phyloP scores from a whole-genome alignment of 2,329 filamentous ascomycete species.

The Nemania sp. region DNA sequence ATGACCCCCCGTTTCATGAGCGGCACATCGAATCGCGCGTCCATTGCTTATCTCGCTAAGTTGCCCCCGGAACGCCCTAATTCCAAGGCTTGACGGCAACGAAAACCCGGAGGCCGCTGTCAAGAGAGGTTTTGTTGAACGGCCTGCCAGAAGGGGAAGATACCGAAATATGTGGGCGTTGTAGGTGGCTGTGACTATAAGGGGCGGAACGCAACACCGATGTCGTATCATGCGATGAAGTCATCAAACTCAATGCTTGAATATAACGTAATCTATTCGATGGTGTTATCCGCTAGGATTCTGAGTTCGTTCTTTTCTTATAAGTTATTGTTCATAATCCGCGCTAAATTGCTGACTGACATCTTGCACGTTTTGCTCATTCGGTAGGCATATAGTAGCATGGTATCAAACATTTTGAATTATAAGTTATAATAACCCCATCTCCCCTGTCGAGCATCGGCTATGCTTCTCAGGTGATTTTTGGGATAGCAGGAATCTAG shows the following conservation, averaged over 20 bases:
- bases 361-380: not conserved
- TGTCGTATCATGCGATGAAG: too few species aligned
- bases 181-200: too few species aligned
- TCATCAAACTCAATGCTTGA: too few species aligned
- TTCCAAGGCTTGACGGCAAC: conserved; percentile 54
- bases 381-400: not conserved
- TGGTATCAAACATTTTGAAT: not conserved
- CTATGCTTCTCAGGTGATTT: not conserved
- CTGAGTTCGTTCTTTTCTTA: too few species aligned
- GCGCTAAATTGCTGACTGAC: not conserved
- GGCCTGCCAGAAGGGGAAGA: conserved; percentile 31
- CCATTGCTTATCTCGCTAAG: conserved; percentile 63
- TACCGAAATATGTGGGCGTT: too few species aligned
- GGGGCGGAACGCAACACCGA: too few species aligned
- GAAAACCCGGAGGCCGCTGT: conserved; percentile 55
- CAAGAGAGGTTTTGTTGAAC: conserved; percentile 51
- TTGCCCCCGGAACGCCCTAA: conserved; percentile 56
- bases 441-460: not conserved
- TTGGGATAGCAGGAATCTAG: too few species aligned
- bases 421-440: not conserved
- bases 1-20: conserved; percentile 45
- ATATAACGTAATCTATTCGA: too few species aligned
- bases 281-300: too few species aligned
- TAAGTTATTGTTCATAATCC: too few species aligned
- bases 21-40: conserved; percentile 56